Conservation (phyloP, 2,329 filamentous ascomycete genomes). For the Scedosporium minutisporum region DNA sequence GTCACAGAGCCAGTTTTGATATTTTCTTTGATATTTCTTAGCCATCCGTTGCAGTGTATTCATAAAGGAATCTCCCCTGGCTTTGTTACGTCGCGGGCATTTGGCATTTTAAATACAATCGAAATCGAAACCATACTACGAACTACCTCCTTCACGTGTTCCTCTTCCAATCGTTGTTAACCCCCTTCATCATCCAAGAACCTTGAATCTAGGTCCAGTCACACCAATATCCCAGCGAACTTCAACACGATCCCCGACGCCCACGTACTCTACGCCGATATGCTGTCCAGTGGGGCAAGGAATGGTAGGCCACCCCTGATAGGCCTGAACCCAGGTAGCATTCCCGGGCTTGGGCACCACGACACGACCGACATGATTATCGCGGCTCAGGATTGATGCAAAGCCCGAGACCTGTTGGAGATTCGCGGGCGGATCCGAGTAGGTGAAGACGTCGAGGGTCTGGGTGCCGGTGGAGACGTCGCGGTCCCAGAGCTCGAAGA, state of each 20-base stretch:
- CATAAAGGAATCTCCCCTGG: no score
- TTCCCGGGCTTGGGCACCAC: not conserved
- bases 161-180: no score
- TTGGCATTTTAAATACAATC: no score
- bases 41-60: no score
- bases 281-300: constrained; percentile 5
- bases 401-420: not conserved
- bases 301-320: constrained; percentile 3
- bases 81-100: no score
- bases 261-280: constrained; percentile 5
- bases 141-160: no score
- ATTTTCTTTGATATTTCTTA: no score
- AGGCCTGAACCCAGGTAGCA: constrained; percentile 1
- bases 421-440: not conserved
- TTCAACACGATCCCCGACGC: constrained; percentile 2
- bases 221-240: constrained; percentile 8
- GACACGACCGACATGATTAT: constrained; percentile 1
- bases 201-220: constrained; percentile 4
- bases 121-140: no score
- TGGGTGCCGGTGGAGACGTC: constrained; percentile 6
- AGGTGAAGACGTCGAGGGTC: constrained; percentile 8
- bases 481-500: constrained; percentile 8
- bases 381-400: not conserved
- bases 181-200: not conserved
- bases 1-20: no score